These are phyloP conservation scores for Pleurotus tuoliensis DNA, from an alignment of 768 basidiomycete genomes.

Conservation along the genomic window DNA sequence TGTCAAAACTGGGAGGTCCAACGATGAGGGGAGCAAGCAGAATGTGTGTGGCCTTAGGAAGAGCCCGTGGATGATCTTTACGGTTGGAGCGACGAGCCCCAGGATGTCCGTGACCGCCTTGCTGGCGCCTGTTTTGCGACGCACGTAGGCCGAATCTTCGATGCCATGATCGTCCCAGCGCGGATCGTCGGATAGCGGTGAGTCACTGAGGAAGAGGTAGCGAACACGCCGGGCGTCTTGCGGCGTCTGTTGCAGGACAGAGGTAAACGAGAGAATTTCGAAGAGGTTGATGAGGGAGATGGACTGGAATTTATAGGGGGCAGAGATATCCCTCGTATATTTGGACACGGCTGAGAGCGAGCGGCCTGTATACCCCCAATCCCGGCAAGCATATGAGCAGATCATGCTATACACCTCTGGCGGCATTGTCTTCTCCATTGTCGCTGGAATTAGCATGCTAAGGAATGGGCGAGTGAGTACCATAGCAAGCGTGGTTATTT, in stretches of 20 bases:
- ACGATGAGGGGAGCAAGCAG: not conserved
- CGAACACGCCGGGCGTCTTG: not conserved
- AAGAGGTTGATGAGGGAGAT: conserved; percentile 22
- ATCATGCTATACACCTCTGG: conserved; percentile 26
- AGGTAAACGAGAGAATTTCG: conserved; percentile 23
- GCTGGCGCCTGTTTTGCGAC: not conserved
- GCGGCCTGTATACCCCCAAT: conserved; percentile 30
- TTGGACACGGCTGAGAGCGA: conserved; percentile 32
- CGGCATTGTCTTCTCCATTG: conserved; percentile 11
- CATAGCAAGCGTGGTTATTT: not conserved
- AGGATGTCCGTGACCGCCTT: not conserved
- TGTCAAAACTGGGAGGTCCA: not conserved
- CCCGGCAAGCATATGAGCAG: conserved; percentile 30
- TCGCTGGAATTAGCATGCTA: not conserved
- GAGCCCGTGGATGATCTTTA: not conserved
- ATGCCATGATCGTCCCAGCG: not conserved
- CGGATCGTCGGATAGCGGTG: not conserved
- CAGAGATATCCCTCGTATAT: conserved; percentile 22
- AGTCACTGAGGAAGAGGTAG: conserved; percentile 1
- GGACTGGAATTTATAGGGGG: conserved; percentile 23
- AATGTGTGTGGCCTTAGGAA: conserved; percentile 2
- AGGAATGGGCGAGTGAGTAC: not conserved
- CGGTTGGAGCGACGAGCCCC: not conserved
- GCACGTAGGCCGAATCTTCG: not conserved
- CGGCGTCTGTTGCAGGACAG: conserved; percentile 14